These are phyloP conservation scores for Colletotrichum cereale DNA, from an alignment of 2,329 filamentous ascomycete species.

Conservation along the genomic window DNA sequence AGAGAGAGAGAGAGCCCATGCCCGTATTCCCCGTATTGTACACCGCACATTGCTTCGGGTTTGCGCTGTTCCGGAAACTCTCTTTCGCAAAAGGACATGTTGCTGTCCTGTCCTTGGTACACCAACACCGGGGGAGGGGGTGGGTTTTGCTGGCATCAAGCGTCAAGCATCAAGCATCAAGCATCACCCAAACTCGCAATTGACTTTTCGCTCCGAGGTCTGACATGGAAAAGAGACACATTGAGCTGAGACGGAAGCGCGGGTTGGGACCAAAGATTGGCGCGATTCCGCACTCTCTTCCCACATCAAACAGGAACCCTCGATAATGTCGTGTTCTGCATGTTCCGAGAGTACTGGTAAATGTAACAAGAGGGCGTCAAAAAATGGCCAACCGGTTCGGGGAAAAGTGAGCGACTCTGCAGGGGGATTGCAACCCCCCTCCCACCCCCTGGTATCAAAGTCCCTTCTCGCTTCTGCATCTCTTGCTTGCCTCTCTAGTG, in stretches of 20 bases:
- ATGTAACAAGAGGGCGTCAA: background rate
- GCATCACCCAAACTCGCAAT: background rate
- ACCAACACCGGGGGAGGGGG: background rate
- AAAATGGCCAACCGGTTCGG: background rate
- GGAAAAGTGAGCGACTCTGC: conserved; percentile 6
- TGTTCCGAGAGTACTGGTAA: background rate
- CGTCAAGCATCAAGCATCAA: background rate
- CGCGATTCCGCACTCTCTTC: background rate
- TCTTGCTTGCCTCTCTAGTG: background rate
- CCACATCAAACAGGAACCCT: too few species aligned
- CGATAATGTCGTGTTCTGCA: background rate
- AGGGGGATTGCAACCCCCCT: background rate
- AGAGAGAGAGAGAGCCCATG: background rate
- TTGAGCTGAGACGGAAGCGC: background rate
- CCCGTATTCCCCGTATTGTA: background rate
- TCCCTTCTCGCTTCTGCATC: conserved; percentile 2
- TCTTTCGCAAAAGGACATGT: background rate
- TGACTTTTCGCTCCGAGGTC: background rate
- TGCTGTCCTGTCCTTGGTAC: background rate
- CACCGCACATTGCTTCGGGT: background rate
- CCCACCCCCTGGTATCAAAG: background rate
- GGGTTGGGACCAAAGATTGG: background rate
- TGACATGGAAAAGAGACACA: background rate
- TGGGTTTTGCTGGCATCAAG: background rate
- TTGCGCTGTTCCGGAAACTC: background rate